Conservation (phyloP, 305 asterid species). For the Fraxinus dipetala region DNA sequence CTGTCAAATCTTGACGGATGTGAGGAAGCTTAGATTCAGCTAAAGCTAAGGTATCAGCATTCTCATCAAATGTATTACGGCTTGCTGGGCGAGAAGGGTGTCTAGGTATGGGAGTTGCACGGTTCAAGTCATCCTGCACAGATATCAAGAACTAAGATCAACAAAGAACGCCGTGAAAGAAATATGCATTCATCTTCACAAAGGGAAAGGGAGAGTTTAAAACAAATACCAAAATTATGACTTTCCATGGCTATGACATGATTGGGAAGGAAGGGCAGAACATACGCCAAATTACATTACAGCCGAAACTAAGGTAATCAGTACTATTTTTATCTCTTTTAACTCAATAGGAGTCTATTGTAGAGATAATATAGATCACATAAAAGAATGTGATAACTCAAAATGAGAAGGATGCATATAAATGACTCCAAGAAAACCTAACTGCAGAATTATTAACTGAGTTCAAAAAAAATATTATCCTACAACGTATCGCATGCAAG, state of each 20-base stretch:
- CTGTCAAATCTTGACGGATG: conserved; percentile 52
- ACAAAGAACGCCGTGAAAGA: neutral
- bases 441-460: neutral
- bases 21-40: conserved; percentile 72
- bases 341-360: neutral
- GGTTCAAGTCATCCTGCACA: conserved; percentile 80
- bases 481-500: neutral
- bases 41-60: conserved; percentile 39
- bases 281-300: neutral
- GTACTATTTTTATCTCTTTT: neutral
- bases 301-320: neutral
- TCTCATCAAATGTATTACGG: conserved; percentile 77
- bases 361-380: neutral
- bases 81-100: conserved; percentile 86
- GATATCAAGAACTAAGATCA: neutral
- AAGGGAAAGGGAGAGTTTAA: neutral
- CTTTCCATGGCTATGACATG: neutral
- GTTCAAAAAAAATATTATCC: neutral
- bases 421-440: neutral
- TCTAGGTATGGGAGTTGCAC: conserved; percentile 59
- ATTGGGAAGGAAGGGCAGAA: neutral
- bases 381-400: neutral
- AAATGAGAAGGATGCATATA: neutral
- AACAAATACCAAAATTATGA: neutral
- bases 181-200: neutral